Conservation (phyloP, 805 yeast genomes). For the Saccharomycodes ludwigii region DNA sequence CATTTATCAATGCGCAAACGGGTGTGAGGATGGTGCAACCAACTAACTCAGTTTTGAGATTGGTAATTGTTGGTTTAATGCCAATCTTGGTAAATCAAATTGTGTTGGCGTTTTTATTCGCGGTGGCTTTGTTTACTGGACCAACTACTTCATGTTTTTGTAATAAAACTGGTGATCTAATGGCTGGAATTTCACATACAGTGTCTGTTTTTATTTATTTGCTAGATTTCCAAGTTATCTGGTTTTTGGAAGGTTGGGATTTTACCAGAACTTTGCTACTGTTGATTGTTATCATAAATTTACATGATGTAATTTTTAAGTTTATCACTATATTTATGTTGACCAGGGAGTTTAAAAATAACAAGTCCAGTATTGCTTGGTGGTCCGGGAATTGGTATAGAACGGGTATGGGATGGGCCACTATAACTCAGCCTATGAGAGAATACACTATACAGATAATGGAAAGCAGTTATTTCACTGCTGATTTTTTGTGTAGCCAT, state of each 20-base stretch:
- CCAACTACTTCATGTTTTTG: slow-evolving; percentile 32
- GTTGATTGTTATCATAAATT: slow-evolving; percentile 37
- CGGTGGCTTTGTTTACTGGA: slow-evolving; percentile 35
- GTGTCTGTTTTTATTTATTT: slow-evolving; percentile 41
- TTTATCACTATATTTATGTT: slow-evolving; percentile 35
- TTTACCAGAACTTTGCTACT: slow-evolving; percentile 50
- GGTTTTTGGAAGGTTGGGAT: slow-evolving; percentile 59
- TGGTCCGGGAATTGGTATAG: slow-evolving; percentile 69
- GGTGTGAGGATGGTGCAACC: slow-evolving; percentile 49
- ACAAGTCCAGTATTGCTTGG: slow-evolving; percentile 55
- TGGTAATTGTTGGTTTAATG: slow-evolving; percentile 36
- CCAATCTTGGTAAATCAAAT: slow-evolving; percentile 34
- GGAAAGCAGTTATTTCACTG: slow-evolving; percentile 58
- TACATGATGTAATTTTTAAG: slow-evolving; percentile 50
- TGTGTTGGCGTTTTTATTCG: slow-evolving; percentile 25
- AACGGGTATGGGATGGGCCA: slow-evolving; percentile 49
- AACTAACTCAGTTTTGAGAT: slow-evolving; percentile 49
- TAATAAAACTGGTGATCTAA: slow-evolving; percentile 33
- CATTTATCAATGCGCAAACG: slow-evolving; percentile 76
- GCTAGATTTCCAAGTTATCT: slow-evolving; percentile 46
- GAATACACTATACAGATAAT: slow-evolving; percentile 50
- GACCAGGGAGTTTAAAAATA: slow-evolving; percentile 51
- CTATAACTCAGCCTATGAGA: slow-evolving; percentile 49
- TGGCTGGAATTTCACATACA: slow-evolving; percentile 47
- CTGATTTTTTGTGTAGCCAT: slow-evolving; percentile 52